phyloP scores from a whole-genome alignment of 768 basidiomycete species.

The Russula brevipes region DNA sequence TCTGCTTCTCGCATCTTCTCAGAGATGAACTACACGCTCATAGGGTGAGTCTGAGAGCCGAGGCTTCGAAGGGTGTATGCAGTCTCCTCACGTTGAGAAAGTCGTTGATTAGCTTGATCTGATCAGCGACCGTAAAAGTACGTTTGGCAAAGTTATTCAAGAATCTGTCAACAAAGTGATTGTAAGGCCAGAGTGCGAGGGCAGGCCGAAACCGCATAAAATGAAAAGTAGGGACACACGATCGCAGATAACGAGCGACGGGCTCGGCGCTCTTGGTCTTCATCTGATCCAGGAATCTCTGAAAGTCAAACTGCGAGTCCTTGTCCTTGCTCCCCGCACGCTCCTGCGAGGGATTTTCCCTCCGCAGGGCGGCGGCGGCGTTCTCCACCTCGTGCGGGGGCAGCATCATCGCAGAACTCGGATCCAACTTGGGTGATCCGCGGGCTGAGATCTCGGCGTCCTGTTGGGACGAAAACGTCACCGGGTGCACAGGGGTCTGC shows the following conservation, averaged over 20 bases:
- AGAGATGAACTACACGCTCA: constrained; percentile 68
- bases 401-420: neutral
- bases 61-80: neutral
- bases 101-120: constrained; percentile 92
- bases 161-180: constrained; percentile 52
- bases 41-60: constrained; percentile 12
- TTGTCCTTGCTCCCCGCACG: constrained; percentile 31
- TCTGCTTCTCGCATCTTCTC: constrained; percentile 81
- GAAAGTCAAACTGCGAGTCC: constrained; percentile 77
- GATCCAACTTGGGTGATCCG: constrained; percentile 18
- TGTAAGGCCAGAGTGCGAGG: neutral
- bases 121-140: constrained; percentile 87
- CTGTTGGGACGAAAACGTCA: constrained; percentile 15
- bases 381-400: constrained; percentile 4
- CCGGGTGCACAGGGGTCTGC: constrained; percentile 14
- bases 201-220: no score
- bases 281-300: constrained; percentile 93
- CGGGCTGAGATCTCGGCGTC: constrained; percentile 3
- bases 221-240: constrained; percentile 55
- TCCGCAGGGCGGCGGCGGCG: constrained; percentile 19
- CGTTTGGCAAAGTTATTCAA: constrained; percentile 89
- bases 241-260: constrained; percentile 90
- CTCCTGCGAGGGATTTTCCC: constrained; percentile 24
- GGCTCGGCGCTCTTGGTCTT: constrained; percentile 83
- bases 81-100: constrained; percentile 66